Evolutionary conservation across 805 yeast species (phyloP).

Genomic region (Teunomyces gatunensis): DNA sequence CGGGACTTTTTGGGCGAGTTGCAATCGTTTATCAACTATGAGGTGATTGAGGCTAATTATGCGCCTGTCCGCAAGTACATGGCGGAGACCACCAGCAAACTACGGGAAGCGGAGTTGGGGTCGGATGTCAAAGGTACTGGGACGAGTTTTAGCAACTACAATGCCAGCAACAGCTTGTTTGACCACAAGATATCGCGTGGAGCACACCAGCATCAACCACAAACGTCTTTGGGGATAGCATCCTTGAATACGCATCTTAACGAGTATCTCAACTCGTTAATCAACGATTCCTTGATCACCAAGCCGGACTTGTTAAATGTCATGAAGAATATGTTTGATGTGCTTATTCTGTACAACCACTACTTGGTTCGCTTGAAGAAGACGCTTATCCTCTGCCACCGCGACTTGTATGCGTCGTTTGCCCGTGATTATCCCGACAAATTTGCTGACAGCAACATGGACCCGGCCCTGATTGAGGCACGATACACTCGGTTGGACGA

Average conservation of each 20-base stretch:
- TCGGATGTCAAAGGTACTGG: constrained; percentile 9
- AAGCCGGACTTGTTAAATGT: constrained; percentile 50
- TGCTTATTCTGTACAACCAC: constrained; percentile 47
- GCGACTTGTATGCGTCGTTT: constrained; percentile 42
- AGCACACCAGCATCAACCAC: not conserved
- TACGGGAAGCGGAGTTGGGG: constrained; percentile 9
- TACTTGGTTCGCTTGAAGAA: constrained; percentile 54
- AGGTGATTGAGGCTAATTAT: constrained; percentile 60
- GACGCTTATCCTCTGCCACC: constrained; percentile 49
- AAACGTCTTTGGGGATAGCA: constrained; percentile 8
- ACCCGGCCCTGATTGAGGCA: constrained; percentile 34
- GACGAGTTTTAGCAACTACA: constrained; percentile 8
- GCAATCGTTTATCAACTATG: constrained; percentile 52
- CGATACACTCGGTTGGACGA: constrained; percentile 41
- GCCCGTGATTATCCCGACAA: constrained; percentile 33
- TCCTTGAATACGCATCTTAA: constrained; percentile 49
- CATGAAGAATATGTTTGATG: constrained; percentile 44
- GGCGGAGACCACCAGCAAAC: constrained; percentile 7
- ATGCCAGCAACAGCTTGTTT: constrained; percentile 21
- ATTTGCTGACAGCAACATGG: constrained; percentile 38
- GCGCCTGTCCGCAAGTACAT: constrained; percentile 31
- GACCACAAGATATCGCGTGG: constrained; percentile 17
- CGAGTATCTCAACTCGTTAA: constrained; percentile 56
- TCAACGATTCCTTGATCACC: constrained; percentile 67
- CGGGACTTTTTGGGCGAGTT: constrained; percentile 54